Percentiles rank a stretch among this genome's conserved stretches.
Evolutionary conservation across 345 rosid species (phyloP).

Genomic region (Eucalyptus tenuipes): DNA sequence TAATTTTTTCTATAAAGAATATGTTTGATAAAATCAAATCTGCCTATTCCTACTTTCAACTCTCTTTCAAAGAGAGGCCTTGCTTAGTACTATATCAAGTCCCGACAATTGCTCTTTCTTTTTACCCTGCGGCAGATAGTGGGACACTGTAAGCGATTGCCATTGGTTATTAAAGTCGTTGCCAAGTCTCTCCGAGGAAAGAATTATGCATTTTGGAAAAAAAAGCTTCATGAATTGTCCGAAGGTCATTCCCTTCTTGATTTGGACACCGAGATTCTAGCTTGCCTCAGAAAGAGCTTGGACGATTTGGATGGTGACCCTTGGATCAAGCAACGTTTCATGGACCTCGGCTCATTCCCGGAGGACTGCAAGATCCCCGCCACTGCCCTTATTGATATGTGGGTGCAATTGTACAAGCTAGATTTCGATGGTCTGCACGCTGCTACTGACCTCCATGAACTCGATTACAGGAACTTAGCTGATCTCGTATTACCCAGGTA

Average conservation of each 20-base stretch:
- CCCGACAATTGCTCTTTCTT: neutral
- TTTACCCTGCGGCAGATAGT: neutral
- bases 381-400: constrained; percentile 33
- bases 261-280: constrained; percentile 6
- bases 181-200: constrained; percentile 8
- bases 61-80: neutral
- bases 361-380: constrained; percentile 44
- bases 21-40: neutral
- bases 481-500: constrained; percentile 5
- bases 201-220: neutral
- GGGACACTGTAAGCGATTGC: neutral
- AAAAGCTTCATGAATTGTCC: neutral
- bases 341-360: constrained; percentile 52
- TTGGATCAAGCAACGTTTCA: constrained; percentile 21
- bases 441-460: constrained; percentile 17
- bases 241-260: constrained; percentile 11
- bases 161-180: neutral
- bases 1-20: neutral
- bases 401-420: constrained; percentile 24
- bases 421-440: constrained; percentile 11
- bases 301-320: constrained; percentile 9
- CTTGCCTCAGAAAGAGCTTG: constrained; percentile 34
- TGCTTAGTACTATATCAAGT: neutral
- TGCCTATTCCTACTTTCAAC: neutral
- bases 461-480: constrained; percentile 24